Evolutionary conservation across 1,284 basidiomycete species (phyloP), one percentile per base, ranked within the genome.

Genomic region (Naganishia liquefaciens): DNA sequence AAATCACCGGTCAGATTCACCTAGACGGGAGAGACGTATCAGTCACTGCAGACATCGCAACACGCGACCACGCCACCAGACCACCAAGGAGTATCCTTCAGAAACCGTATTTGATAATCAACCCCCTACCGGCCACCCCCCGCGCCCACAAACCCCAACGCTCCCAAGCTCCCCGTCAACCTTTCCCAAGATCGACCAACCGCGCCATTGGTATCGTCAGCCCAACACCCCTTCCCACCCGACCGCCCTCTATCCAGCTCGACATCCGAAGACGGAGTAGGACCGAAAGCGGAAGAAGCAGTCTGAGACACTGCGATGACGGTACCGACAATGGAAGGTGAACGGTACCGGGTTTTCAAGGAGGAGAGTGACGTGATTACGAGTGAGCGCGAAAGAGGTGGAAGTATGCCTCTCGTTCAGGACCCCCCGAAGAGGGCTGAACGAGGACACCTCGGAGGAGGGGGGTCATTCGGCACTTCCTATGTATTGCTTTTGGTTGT

Each of bases 211-310:
- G 30, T 33, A n/a, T n/a, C 19, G 33, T 37, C 33, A 37, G 2
- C 33, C 4, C 33, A 37, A 2, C 33, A 25, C 40, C 21, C 5
- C 23, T 3, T 33, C 23, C 28, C 23, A 19, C 33, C 44, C 57
- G 11, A 10, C 37, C 57, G 6, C 46, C 46, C 19, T 33, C 37
- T 50, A 42, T 60, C 57, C 57, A 60, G 57, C 57, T 60, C 57
- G 57, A 60, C 57, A 60, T 60, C 57, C 57, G 33, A 50, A 19
- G 57, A 60, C 57, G 57, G 57, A 60, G 57, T 60, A 60, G 57
- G 57, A 44, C 25, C 46, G 54, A n/a, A 27, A 28, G 28, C 47
- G 33, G 13, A 60, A 13, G 21, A 5, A 11, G 28, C 19, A 15
- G 30, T 25, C 44, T 23, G 27, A 40, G 33, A 28, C 28, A 23